Conservation (phyloP, 768 basidiomycete genomes). For the Trametes elegans region DNA sequence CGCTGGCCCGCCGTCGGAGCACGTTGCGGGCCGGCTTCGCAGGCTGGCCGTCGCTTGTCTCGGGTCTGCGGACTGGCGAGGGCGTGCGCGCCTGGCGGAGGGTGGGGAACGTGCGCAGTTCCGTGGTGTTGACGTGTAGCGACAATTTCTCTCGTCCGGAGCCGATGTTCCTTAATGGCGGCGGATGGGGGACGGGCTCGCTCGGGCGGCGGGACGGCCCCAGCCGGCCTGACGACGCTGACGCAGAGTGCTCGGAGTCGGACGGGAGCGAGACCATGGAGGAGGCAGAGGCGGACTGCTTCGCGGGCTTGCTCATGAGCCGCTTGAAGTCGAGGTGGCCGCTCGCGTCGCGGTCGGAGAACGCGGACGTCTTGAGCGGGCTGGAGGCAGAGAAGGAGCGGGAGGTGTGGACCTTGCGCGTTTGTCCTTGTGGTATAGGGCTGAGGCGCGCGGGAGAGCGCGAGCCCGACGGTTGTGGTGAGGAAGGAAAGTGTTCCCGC, state of each 20-base stretch:
- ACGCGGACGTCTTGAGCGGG: constrained; percentile 24
- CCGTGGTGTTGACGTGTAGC: constrained; percentile 6
- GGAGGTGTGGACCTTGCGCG: constrained; percentile 6
- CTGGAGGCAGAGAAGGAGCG: constrained; percentile 9
- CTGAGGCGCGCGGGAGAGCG: constrained; percentile 11
- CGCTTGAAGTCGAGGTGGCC: constrained; percentile 31
- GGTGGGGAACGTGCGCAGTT: background rate
- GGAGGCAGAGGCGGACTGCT: constrained; percentile 21
- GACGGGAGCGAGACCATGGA: constrained; percentile 25
- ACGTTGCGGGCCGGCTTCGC: constrained; percentile 17
- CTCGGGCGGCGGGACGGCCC: constrained; percentile 1
- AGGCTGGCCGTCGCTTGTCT: constrained; percentile 7
- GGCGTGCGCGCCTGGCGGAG: background rate
- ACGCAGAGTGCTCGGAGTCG: constrained; percentile 24
- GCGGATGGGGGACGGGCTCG: background rate
- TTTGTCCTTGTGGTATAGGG: constrained; percentile 1
- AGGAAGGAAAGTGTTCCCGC: constrained; percentile 11
- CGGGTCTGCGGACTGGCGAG: constrained; percentile 13
- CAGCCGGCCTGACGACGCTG: constrained; percentile 6
- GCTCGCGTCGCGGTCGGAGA: constrained; percentile 25
- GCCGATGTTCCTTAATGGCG: background rate
- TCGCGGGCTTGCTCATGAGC: constrained; percentile 31
- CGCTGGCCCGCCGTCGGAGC: constrained; percentile 20
- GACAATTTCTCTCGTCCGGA: constrained; percentile 8
- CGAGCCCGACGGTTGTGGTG: background rate